Percentiles rank a stretch among this genome's conserved stretches.
Conservation (phyloP, 2,329 filamentous ascomycete genomes). For the Fusarium coffeatum region DNA sequence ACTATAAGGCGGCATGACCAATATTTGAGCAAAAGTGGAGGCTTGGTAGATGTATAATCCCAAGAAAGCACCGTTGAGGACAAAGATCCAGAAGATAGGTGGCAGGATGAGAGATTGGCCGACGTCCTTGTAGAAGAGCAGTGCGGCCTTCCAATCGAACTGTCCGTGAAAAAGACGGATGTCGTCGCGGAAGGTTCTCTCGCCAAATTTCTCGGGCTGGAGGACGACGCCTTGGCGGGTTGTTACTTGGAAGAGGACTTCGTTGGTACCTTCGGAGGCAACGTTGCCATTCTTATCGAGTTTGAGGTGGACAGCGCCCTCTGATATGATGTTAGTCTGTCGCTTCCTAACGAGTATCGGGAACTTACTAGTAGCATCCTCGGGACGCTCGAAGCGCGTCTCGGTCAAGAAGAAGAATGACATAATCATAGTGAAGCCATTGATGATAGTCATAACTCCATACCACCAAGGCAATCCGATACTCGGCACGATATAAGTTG, state of each 20-base stretch:
- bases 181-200: neutral
- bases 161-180: neutral
- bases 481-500: conserved; percentile 2
- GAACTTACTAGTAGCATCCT: conserved; percentile 3
- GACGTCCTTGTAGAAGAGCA: conserved; percentile 4
- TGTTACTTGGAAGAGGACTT: conserved; percentile 7
- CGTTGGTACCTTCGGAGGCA: neutral
- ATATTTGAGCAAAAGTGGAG: neutral
- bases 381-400: conserved; percentile 9
- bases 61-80: conserved; percentile 17
- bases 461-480: conserved; percentile 16
- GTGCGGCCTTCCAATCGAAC: neutral
- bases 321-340: neutral
- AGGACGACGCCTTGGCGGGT: conserved; percentile 11
- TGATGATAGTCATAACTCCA: conserved; percentile 14
- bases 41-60: conserved; percentile 19
- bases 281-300: conserved; percentile 7
- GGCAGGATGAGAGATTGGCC: neutral
- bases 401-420: conserved; percentile 5
- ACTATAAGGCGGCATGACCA: neutral
- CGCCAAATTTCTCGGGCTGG: conserved; percentile 2
- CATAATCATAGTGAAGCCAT: neutral
- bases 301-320: neutral
- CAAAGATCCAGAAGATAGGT: conserved; percentile 12
- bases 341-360: fast-evolving